Conservation (phyloP, 305 asterid species). For the Fraxinus dipetala region DNA sequence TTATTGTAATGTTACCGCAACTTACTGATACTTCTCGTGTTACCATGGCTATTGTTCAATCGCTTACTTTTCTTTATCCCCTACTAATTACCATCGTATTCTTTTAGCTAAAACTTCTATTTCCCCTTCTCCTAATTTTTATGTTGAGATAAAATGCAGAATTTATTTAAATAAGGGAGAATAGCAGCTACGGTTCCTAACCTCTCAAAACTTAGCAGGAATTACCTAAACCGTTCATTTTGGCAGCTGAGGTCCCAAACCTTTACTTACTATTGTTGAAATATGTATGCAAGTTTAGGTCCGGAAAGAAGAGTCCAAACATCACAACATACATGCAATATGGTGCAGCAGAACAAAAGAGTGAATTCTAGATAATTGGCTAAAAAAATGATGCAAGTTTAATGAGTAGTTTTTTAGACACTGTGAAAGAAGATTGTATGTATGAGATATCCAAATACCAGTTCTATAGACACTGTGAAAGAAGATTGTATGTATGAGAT, state of each 20-base stretch:
- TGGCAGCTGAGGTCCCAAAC: not conserved
- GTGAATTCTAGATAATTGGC: not conserved
- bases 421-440: too few species aligned
- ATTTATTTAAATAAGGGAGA: not conserved
- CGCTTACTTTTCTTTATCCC: too few species aligned
- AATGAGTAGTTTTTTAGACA: not conserved
- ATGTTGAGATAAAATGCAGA: not conserved
- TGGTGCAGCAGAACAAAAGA: not conserved
- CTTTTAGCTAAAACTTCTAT: too few species aligned
- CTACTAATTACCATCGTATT: too few species aligned
- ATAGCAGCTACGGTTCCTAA: not conserved
- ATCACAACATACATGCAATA: not conserved
- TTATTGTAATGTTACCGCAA: too few species aligned
- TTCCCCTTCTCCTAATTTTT: too few species aligned
- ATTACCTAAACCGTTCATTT: not conserved
- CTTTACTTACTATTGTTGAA: not conserved
- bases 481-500: not conserved
- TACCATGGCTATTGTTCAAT: too few species aligned
- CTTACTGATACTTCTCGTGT: too few species aligned
- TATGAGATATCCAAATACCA: too few species aligned
- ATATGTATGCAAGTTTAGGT: too few species aligned
- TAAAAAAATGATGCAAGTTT: too few species aligned
- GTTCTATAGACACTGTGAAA: not conserved
- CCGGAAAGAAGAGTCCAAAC: too few species aligned
- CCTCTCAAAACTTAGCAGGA: not conserved